Evolutionary conservation across 139 green algal species (phyloP).

Genomic region (Chlorella ohadii): DNA sequence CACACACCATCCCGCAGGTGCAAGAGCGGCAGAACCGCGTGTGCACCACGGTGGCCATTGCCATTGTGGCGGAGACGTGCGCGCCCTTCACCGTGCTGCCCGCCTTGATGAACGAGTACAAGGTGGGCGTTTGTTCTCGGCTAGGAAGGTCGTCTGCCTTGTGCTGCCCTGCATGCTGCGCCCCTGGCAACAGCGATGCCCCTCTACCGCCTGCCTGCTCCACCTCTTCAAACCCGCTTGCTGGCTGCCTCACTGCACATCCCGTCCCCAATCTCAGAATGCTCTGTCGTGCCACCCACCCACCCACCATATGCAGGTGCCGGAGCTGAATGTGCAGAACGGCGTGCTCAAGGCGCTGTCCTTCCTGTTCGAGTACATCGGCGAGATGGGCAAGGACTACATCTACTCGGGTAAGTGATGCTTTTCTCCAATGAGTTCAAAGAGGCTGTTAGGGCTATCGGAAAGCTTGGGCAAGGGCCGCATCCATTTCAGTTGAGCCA

Average conservation of each 20-base stretch:
- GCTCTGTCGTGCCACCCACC: no score
- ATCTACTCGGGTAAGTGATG: conserved; percentile 84
- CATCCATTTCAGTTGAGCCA: background rate
- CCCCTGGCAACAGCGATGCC: no score
- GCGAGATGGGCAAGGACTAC: conserved; percentile 99
- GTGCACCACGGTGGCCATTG: conserved; percentile 99
- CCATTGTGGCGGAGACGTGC: conserved; percentile 99
- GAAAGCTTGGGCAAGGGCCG: background rate
- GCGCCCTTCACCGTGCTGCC: conserved; percentile 99
- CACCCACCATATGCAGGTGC: background rate
- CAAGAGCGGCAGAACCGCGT: conserved; percentile 99
- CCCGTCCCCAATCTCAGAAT: no score
- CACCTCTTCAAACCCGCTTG: no score
- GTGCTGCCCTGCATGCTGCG: no score
- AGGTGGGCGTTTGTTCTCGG: conserved; percentile 25
- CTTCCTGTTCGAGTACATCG: conserved; percentile 99
- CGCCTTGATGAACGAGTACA: conserved; percentile 99
- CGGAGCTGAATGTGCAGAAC: conserved; percentile 98
- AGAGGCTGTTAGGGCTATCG: no score
- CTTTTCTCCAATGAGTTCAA: no score
- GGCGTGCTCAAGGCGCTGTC: conserved; percentile 97
- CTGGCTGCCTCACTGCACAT: no score
- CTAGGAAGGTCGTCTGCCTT: no score
- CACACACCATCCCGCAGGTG: conserved; percentile 54
- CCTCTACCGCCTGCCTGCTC: no score